Conservation (phyloP, 176 grass and related monocot species). For the Cenchrus fungigraminus region DNA sequence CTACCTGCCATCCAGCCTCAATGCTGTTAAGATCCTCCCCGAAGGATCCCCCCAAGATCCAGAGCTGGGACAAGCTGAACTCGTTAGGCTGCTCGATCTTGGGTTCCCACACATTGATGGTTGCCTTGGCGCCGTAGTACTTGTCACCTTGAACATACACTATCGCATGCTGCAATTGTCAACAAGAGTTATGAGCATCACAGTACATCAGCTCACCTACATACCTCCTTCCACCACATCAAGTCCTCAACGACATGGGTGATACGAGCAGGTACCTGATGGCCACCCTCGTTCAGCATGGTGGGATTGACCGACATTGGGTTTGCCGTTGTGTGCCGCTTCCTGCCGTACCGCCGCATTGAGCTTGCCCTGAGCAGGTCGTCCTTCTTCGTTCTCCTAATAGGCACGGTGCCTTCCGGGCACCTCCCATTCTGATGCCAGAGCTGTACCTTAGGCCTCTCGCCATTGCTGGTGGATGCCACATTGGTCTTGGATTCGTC, state of each 20-base stretch:
- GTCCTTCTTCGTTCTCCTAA: conserved; percentile 65
- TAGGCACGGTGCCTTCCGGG: conserved; percentile 61
- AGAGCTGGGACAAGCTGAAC: conserved; percentile 92
- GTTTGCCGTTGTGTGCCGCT: conserved; percentile 52
- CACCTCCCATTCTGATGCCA: conserved; percentile 80
- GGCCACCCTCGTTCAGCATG: conserved; percentile 69
- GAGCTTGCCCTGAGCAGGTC: conserved; percentile 74
- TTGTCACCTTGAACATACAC: conserved; percentile 83
- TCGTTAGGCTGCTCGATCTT: conserved; percentile 83
- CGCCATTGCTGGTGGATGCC: conserved; percentile 27
- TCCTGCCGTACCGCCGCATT: conserved; percentile 66
- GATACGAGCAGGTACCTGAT: conserved; percentile 51
- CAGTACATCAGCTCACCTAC: neutral
- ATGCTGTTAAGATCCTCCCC: conserved; percentile 90
- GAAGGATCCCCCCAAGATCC: conserved; percentile 86
- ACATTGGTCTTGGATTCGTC: conserved; percentile 53
- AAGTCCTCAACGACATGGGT: neutral
- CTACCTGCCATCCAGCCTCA: conserved; percentile 97
- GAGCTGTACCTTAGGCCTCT: conserved; percentile 60
- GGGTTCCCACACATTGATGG: conserved; percentile 93
- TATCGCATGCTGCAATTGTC: conserved; percentile 74
- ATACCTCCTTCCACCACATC: neutral
- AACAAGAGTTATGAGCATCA: conserved; percentile 23
- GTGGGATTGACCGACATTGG: conserved; percentile 60
- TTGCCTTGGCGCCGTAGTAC: conserved; percentile 88